Evolutionary conservation across 2,329 filamentous ascomycete genomes (phyloP).

Genomic region (Chaetoscypha palmicola): DNA sequence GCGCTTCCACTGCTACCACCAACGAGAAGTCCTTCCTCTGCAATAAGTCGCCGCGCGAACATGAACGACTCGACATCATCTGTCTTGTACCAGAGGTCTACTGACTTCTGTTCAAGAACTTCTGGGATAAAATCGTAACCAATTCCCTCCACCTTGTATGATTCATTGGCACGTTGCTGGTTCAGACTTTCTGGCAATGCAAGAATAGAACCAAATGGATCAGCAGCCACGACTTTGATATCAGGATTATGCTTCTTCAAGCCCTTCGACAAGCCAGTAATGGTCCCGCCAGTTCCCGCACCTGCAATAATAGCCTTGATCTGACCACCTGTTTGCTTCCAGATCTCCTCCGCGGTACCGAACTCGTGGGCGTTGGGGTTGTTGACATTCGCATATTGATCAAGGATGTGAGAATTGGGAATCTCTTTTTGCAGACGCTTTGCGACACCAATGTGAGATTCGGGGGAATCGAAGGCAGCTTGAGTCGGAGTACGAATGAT

Average conservation of each 20-base stretch:
- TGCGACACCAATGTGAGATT: constrained; percentile 95
- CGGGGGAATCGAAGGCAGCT: constrained; percentile 87
- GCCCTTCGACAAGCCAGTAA: constrained; percentile 80
- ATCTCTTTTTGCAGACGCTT: constrained; percentile 87
- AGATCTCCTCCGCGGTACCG: constrained; percentile 94
- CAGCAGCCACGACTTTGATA: constrained; percentile 85
- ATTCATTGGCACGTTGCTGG: constrained; percentile 68
- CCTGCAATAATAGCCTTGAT: constrained; percentile 82
- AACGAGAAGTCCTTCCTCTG: constrained; percentile 88
- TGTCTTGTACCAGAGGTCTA: constrained; percentile 98
- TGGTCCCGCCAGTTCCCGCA: constrained; percentile 91
- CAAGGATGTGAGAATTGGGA: constrained; percentile 92
- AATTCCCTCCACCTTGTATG: constrained; percentile 98
- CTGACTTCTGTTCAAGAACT: constrained; percentile 70
- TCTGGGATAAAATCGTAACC: constrained; percentile 98
- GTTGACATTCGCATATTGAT: constrained; percentile 88
- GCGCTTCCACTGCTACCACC: constrained; percentile 92
- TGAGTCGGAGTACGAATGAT: constrained; percentile 97
- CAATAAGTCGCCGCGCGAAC: constrained; percentile 82
- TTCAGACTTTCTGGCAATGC: constrained; percentile 77
- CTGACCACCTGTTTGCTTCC: constrained; percentile 78
- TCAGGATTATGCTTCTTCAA: constrained; percentile 79
- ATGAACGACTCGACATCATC: constrained; percentile 86
- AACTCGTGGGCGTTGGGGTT: constrained; percentile 92
- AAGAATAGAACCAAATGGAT: constrained; percentile 86